phyloP scores from a whole-genome alignment of 345 rosid genomes.

The Salix arbutifolia region DNA sequence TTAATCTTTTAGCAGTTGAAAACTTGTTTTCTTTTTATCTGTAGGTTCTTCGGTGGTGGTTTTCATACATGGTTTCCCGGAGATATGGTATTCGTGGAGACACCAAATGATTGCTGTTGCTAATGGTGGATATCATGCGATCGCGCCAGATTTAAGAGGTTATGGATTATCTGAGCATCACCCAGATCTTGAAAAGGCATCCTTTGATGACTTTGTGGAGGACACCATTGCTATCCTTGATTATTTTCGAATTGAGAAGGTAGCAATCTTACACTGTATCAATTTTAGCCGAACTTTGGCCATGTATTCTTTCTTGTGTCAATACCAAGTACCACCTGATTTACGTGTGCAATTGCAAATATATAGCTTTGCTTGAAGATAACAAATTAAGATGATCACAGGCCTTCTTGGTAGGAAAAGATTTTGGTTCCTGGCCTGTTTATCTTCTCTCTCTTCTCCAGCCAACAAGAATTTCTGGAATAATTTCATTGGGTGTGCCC shows the following conservation, averaged over 20 bases:
- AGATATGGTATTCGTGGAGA: slow-evolving; percentile 25
- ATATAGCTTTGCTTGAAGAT: neutral
- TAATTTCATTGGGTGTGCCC: slow-evolving; percentile 39
- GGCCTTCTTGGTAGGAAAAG: slow-evolving; percentile 40
- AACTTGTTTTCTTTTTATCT: neutral
- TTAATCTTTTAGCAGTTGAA: neutral
- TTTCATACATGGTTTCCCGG: slow-evolving; percentile 23
- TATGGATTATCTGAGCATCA: slow-evolving; percentile 21
- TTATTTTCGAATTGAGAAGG: slow-evolving; percentile 23
- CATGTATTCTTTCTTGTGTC: neutral
- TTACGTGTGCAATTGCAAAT: neutral
- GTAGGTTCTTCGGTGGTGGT: slow-evolving; percentile 13
- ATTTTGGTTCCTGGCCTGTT: slow-evolving; percentile 33
- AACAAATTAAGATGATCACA: slow-evolving; percentile 2
- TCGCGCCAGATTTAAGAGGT: slow-evolving; percentile 21
- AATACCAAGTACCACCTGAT: too few relatives aligned
- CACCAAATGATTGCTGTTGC: slow-evolving; percentile 24
- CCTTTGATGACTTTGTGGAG: slow-evolving; percentile 30
- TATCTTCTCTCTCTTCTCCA: slow-evolving; percentile 21
- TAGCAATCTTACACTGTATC: neutral
- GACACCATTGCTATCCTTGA: slow-evolving; percentile 34
- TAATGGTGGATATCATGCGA: slow-evolving; percentile 14
- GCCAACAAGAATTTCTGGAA: slow-evolving; percentile 29
- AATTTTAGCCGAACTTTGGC: neutral
- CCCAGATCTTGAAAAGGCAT: slow-evolving; percentile 22